These are phyloP conservation scores for Thelonectria discophora DNA, from an alignment of 2,329 filamentous ascomycete genomes.

Conservation along the genomic window DNA sequence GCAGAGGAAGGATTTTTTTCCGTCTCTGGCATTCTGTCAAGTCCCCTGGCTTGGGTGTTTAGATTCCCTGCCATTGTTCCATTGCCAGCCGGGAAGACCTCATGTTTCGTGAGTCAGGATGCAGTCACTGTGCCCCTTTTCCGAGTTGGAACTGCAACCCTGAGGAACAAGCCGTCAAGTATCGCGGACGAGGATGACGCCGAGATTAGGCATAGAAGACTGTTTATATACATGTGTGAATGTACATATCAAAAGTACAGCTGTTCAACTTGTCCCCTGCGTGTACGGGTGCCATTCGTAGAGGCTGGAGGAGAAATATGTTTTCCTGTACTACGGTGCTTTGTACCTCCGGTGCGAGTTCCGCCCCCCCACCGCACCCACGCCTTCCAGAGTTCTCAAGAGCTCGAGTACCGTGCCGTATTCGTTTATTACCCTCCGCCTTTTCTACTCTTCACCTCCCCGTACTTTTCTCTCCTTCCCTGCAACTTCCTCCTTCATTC, in stretches of 20 bases:
- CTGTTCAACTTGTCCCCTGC: constrained; percentile 7
- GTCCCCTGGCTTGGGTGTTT: constrained; percentile 5
- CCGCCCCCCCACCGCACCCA: constrained; percentile 28
- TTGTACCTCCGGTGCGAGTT: constrained; percentile 11
- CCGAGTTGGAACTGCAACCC: background rate
- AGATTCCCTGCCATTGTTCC: background rate
- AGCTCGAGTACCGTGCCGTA: constrained; percentile 34
- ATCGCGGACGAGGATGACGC: background rate
- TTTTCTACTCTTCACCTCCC: constrained; percentile 44
- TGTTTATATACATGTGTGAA: too few species aligned
- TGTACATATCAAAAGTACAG: too few species aligned
- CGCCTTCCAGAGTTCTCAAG: too few species aligned
- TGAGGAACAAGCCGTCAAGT: background rate
- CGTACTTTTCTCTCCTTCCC: constrained; percentile 39
- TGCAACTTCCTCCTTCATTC: constrained; percentile 33
- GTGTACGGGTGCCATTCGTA: too few species aligned
- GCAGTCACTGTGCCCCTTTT: background rate
- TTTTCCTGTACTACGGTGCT: too few species aligned
- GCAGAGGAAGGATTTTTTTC: background rate
- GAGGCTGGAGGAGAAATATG: too few species aligned
- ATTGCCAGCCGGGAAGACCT: too few species aligned
- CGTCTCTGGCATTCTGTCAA: background rate
- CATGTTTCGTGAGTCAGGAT: background rate
- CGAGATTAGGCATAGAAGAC: too few species aligned
- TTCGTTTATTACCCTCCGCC: constrained; percentile 41